Conservation (phyloP, 176 grass and related monocot species). For the Cenchrus fungigraminus region DNA sequence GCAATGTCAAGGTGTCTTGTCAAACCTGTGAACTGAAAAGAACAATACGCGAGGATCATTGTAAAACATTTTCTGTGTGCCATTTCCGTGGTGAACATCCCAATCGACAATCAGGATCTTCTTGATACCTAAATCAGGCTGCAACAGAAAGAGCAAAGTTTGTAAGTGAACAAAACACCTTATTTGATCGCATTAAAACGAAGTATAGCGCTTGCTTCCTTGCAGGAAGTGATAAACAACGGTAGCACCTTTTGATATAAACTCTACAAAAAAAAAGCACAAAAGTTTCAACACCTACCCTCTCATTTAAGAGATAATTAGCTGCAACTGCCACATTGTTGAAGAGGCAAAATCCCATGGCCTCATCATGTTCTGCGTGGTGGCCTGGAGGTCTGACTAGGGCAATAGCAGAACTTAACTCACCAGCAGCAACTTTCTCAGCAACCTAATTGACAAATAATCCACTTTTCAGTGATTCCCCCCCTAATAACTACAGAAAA, state of each 20-base stretch:
- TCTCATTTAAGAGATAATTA: constrained; percentile 90
- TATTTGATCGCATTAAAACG: constrained; percentile 1
- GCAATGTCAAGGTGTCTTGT: not conserved
- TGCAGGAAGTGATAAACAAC: constrained; percentile 2
- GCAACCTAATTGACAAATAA: constrained; percentile 61
- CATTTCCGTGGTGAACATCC: constrained; percentile 99
- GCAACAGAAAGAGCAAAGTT: constrained; percentile 33
- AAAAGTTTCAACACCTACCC: constrained; percentile 48
- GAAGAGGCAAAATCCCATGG: constrained; percentile 99
- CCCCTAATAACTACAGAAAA: not conserved
- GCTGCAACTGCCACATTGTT: constrained; percentile 92
- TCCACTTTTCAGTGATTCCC: not conserved
- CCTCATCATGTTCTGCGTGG: constrained; percentile 82
- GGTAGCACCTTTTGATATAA: constrained; percentile 2
- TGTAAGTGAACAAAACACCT: not conserved
- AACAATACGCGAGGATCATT: constrained; percentile 84
- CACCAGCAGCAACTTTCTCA: constrained; percentile 85
- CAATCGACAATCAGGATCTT: constrained; percentile 98
- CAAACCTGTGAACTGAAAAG: constrained; percentile 97
- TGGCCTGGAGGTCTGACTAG: constrained; percentile 95
- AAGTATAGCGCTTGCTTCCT: not conserved
- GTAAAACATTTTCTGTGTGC: constrained; percentile 94
- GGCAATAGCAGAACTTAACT: constrained; percentile 87
- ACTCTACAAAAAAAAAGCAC: constrained; percentile 5
- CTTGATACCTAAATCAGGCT: constrained; percentile 89